Base-by-base conservation (phyloP, 23 red algal species). In the Rhodosorus marinus region DNA sequence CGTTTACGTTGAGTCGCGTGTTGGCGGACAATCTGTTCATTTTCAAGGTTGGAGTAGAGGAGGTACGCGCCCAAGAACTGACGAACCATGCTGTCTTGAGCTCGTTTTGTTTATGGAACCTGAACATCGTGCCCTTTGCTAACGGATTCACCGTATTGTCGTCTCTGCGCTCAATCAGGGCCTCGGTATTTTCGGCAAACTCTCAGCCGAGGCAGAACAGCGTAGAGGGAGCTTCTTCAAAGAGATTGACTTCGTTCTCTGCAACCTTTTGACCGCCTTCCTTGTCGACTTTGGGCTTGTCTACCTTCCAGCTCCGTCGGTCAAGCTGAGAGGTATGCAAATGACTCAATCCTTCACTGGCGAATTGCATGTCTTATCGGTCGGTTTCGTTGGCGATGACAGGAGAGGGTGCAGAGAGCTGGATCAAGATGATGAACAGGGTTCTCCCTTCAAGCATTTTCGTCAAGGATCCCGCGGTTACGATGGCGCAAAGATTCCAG, bases 161-260 rank as follows among this genome's bases (percentile, higher is more conserved):
- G n/a, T n/a, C n/a, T n/a, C n/a, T n/a, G n/a, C n/a, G n/a, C n/a
- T n/a, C n/a, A n/a, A n/a, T n/a, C n/a, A n/a, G n/a, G n/a, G n/a
- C n/a, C 74, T 98, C 19, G 90, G 90, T 21, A 48, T 98, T 43
- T 79, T 67, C 41, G 90, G 90, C 20, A 98, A 98, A 47, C 71
- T 98, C n/a, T 60, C 54, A 28, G 90, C 90, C 9, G 90, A 98
- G 49, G 85, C 77, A 61, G 73, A 98, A 60, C 69, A 70, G 26
- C 90, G 90, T 4, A 51, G 90, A 14, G 34, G 52, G 15, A 55
- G 62, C 11, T 98, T 98, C 57, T 98, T 68, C 59, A 51, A 75
- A 19, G 79, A 98, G 57, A 45, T 68, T 14, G 90, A 98, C 49
- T 98, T 98, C 71, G 90, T 98, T 21, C 81, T 84, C 46, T 79